phyloP scores from a whole-genome alignment of 2,329 filamentous ascomycete species.

The Shiraia sp. region DNA sequence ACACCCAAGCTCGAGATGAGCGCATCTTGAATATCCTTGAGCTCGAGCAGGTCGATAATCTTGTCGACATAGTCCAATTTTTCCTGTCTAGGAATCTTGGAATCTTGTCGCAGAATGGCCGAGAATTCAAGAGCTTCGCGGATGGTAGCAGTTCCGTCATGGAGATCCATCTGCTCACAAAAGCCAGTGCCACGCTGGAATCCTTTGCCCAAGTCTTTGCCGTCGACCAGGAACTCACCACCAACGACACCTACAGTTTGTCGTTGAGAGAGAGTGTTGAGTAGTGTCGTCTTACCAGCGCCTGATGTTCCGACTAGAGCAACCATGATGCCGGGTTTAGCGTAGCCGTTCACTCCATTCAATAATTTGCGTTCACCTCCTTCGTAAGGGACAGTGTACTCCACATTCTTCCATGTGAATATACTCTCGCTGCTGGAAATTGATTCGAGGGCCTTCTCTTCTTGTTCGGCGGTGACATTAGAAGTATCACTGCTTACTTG shows the following conservation, averaged over 20 bases:
- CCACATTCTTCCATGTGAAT: slow-evolving; percentile 45
- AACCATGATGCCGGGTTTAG: slow-evolving; percentile 77
- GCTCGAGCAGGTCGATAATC: slow-evolving; percentile 67
- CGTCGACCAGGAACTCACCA: slow-evolving; percentile 76
- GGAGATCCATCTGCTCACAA: slow-evolving; percentile 73
- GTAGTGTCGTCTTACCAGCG: slow-evolving; percentile 80
- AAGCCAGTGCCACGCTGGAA: slow-evolving; percentile 74
- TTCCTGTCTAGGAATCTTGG: slow-evolving; percentile 58
- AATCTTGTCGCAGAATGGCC: slow-evolving; percentile 65
- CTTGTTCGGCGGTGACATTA: slow-evolving; percentile 17
- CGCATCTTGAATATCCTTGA: slow-evolving; percentile 69
- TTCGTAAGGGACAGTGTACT: slow-evolving; percentile 73
- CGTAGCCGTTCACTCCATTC: slow-evolving; percentile 74
- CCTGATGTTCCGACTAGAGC: slow-evolving; percentile 81
- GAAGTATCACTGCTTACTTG: slow-evolving; percentile 28
- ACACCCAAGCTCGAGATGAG: slow-evolving; percentile 67
- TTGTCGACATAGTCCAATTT: slow-evolving; percentile 70
- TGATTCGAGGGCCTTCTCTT: slow-evolving; percentile 38
- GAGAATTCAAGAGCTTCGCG: slow-evolving; percentile 72
- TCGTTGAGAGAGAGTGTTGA: slow-evolving; percentile 77
- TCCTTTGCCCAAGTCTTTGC: slow-evolving; percentile 57
- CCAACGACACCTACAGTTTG: slow-evolving; percentile 66
- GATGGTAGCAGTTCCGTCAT: slow-evolving; percentile 69
- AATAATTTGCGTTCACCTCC: slow-evolving; percentile 66
- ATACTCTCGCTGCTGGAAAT: slow-evolving; percentile 44